Evolutionary conservation across 495 filamentous ascomycete genomes (phyloP), one percentile per base, ranked within the genome.

Genomic region (Pseudomonodictys pantanalensis): DNA sequence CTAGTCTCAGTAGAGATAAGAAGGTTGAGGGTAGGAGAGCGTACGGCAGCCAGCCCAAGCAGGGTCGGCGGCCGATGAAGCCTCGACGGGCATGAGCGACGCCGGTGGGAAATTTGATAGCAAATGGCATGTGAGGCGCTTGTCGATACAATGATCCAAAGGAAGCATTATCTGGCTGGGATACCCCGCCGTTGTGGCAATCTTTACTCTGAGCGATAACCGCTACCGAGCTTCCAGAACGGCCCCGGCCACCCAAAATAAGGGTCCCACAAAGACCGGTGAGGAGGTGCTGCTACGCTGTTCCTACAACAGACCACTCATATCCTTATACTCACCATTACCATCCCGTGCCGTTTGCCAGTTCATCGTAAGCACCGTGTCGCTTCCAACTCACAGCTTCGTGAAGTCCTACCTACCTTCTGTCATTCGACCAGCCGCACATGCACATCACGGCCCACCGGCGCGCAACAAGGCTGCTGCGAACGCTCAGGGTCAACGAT

Each of bases 1-100:
- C 92, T 6, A 91, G 92, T 64, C 84, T 97, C 85, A 83, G 82
- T 56, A 77, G 89, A 57, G 90, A 95, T 68, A 97, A 95, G 84
- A 93, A 91, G 77, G 73, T 78, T 30, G 80, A 81, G 60, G 84
- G 83, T 9, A 79, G 92, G 66, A 84, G 92, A 65, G 79, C 81
- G 6, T 97, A 97, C 74, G 92, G 93, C 38, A 85, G 82, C 66
- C 85, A 88, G 72, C 82, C 81, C 23, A 75, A 71, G 54, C 77
- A 81, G 62, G 67, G 59, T 11, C 67, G 58, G 18, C 54, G 64
- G 39, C 64, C 64, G 20, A 57, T 61, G 43, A 57, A 62, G 57
- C 53, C n/a, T n/a, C 49, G 38, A 63, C 30, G 47, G 25, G 52
- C 26, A 25, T 28, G 43, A 17, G 50, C 9, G 18, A 41, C 24